Conservation (phyloP, 2,329 filamentous ascomycete genomes). For the Paraphoma chrysanthemicola region DNA sequence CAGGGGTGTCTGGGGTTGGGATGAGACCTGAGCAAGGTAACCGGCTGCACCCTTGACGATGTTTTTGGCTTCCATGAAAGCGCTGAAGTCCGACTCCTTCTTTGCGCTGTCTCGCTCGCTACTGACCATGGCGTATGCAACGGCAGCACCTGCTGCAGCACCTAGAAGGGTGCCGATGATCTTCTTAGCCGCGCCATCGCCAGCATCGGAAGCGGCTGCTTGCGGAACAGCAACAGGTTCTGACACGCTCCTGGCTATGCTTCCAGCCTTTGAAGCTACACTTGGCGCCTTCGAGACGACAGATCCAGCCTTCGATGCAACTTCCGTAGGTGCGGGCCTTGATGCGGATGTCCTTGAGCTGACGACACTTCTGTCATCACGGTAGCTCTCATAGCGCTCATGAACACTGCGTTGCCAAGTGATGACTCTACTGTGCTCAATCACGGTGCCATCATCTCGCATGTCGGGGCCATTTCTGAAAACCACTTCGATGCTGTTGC, state of each 20-base stretch:
- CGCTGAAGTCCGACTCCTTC: slow-evolving; percentile 51
- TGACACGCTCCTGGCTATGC: slow-evolving; percentile 40
- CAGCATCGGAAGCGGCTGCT: slow-evolving; percentile 32
- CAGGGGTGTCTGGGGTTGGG: slow-evolving; percentile 35
- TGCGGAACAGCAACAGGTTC: slow-evolving; percentile 38
- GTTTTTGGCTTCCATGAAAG: slow-evolving; percentile 42
- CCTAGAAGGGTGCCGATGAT: slow-evolving; percentile 80
- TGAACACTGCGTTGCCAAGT: slow-evolving; percentile 46
- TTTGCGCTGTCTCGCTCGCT: slow-evolving; percentile 59
- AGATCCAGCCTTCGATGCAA: slow-evolving; percentile 33
- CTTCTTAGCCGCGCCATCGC: slow-evolving; percentile 64
- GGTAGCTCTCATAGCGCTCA: slow-evolving; percentile 38
- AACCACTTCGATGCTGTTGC: slow-evolving; percentile 82
- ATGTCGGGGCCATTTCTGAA: slow-evolving; percentile 58
- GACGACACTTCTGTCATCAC: slow-evolving; percentile 41
- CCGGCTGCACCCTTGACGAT: slow-evolving; percentile 36
- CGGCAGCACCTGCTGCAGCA: slow-evolving; percentile 77
- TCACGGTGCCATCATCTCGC: slow-evolving; percentile 48
- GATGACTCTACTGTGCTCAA: slow-evolving; percentile 54
- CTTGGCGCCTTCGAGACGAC: slow-evolving; percentile 25
- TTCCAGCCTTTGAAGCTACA: slow-evolving; percentile 26
- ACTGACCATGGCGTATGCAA: slow-evolving; percentile 77
- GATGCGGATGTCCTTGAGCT: slow-evolving; percentile 35
- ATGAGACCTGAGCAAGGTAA: slow-evolving; percentile 36
- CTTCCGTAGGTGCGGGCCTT: slow-evolving; percentile 29